Base-by-base conservation (phyloP, 768 basidiomycete species). In the Rhodotorula taiwanensis region DNA sequence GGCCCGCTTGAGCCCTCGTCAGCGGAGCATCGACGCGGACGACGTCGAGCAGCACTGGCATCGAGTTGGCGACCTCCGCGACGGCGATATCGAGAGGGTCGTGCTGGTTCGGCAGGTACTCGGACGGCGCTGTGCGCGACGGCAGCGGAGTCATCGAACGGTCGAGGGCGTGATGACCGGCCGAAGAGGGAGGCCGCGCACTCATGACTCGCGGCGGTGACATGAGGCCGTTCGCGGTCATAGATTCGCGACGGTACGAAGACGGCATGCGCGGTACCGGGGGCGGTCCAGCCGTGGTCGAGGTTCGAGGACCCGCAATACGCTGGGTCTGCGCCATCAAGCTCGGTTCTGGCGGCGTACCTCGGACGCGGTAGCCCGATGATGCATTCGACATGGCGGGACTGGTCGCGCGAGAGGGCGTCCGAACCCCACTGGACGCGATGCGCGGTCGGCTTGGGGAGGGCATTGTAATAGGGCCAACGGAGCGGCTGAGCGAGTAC, bases 71-170 rank as follows among this genome's bases (percentile, higher is more conserved):
- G 36, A 91, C 75, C 44, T 77, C 75, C 9, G 87, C 88, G 30
- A 94, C 83, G 75, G 91, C 87, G 7, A 78, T 74, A 74, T 94
- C 90, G 33, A 94, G 82, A 2, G 89, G 90, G 74, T 94, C 91
- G 60, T 82, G 82, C 52, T 78, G 70, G 74, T 85, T 88, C 5
- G 78, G 44, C 11, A 10, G 1, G 60, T 65, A 66, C 16, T 28
- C 31, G 20, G 28, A 21, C 2, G 49, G 20, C 30, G 49, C 48
- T 36, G 30, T 27, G n/a, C 36, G 54, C 28, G 41, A 11, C 36
- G 48, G 48, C 2, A 49, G 48, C 2, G 49, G 49, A 20, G 49
- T 34, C 21, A 18, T 33, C 18, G 49, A 21, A 21, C 49, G 49
- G 49, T 50, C 49, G 21, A 33, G 31, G 30, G 30, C 28, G 21